A percentile compares a stretch with the other conserved stretches of the same genome.
phyloP scores from a whole-genome alignment of 169 alveolate species.

The Eimeria nieschulzi region DNA sequence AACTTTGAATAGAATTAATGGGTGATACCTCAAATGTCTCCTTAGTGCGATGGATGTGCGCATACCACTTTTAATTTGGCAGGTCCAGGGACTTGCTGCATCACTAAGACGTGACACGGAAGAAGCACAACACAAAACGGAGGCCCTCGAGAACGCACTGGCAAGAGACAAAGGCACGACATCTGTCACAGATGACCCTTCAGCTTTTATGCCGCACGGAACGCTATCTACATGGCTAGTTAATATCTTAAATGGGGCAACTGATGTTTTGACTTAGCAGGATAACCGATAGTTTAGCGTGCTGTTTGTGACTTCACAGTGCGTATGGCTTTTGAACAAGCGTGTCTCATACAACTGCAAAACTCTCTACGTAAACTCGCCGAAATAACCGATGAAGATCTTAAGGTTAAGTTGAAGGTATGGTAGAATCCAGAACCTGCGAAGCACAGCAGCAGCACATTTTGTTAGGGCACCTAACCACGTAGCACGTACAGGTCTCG shows the following conservation, averaged over 20 bases:
- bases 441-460: too few relatives aligned
- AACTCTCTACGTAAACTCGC: background rate
- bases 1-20: too few relatives aligned
- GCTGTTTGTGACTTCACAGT: background rate
- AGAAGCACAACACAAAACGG: background rate
- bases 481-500: too few relatives aligned
- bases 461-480: too few relatives aligned
- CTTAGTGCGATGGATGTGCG: too few relatives aligned
- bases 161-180: slow-evolving; percentile 23
- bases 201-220: background rate
- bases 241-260: background rate
- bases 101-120: background rate
- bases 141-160: background rate
- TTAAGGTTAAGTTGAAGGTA: background rate
- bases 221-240: background rate
- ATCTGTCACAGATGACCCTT: background rate
- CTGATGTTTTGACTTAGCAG: too few relatives aligned
- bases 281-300: too few relatives aligned
- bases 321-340: slow-evolving; percentile 37
- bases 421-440: background rate
- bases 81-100: background rate
- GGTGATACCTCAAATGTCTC: too few relatives aligned
- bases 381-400: slow-evolving; percentile 6
- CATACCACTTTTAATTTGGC: background rate
- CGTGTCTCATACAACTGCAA: slow-evolving; percentile 33